phyloP scores from a whole-genome alignment of 1,284 basidiomycete species.

The Trametes polyzona region DNA sequence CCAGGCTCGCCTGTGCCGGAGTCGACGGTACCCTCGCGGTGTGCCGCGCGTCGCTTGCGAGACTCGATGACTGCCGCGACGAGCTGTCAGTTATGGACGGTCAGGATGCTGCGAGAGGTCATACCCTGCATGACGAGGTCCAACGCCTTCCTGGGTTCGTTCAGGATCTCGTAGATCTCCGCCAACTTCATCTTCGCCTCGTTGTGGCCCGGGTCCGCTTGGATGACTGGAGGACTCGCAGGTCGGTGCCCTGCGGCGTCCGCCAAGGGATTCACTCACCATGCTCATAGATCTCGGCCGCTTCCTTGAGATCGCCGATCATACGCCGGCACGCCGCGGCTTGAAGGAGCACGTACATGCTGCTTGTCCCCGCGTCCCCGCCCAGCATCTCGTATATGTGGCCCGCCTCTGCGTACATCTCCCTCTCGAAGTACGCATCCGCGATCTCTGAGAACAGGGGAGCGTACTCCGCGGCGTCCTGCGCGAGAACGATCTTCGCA shows the following conservation, averaged over 20 bases:
- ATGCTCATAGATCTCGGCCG: slow-evolving; percentile 83
- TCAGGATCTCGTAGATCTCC: slow-evolving; percentile 84
- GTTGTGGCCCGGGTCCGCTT: slow-evolving; percentile 73
- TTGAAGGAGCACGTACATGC: slow-evolving; percentile 67
- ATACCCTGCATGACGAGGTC: slow-evolving; percentile 88
- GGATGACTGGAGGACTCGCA: slow-evolving; percentile 56
- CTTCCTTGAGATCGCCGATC: slow-evolving; percentile 72
- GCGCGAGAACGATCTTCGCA: slow-evolving; percentile 67
- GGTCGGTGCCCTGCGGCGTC: slow-evolving; percentile 1
- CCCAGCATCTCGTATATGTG: slow-evolving; percentile 79
- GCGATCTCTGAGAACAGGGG: slow-evolving; percentile 84
- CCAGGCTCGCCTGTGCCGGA: slow-evolving; percentile 25
- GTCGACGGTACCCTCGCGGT: slow-evolving; percentile 28
- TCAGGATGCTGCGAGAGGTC: too few relatives aligned
- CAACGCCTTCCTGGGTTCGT: slow-evolving; percentile 81
- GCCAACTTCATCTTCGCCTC: slow-evolving; percentile 90
- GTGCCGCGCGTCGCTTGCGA: slow-evolving; percentile 53
- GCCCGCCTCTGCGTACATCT: slow-evolving; percentile 76
- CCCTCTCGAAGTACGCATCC: slow-evolving; percentile 79
- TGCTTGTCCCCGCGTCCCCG: slow-evolving; percentile 73
- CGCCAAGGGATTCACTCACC: slow-evolving; percentile 47
- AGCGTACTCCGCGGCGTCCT: slow-evolving; percentile 78
- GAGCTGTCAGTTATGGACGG: too few relatives aligned
- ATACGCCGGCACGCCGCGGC: slow-evolving; percentile 78
- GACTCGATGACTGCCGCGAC: slow-evolving; percentile 65